These are phyloP conservation scores for Verticillium nonalfalfae DNA, from an alignment of 2,329 filamentous ascomycete genomes.

Conservation along the genomic window DNA sequence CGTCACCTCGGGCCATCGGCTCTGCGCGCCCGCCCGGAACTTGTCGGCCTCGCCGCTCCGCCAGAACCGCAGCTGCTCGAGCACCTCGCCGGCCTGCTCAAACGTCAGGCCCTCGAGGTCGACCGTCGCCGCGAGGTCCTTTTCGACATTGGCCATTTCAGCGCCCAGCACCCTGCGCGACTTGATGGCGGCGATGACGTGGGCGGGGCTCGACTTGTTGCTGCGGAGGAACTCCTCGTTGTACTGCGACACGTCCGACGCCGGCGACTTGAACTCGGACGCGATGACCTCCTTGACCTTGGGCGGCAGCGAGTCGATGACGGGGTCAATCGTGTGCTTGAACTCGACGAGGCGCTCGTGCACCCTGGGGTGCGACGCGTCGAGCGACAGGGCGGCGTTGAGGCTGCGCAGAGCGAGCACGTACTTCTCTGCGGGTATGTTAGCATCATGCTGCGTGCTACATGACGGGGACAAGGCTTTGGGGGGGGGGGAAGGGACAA, in stretches of 20 bases:
- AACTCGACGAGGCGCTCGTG: constrained; percentile 70
- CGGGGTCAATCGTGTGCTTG: constrained; percentile 52
- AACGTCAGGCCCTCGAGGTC: constrained; percentile 42
- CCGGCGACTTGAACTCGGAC: constrained; percentile 55
- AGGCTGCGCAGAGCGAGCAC: constrained; percentile 83
- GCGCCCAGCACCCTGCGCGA: constrained; percentile 53
- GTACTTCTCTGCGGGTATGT: constrained; percentile 62
- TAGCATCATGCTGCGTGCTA: constrained; percentile 16
- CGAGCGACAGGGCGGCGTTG: constrained; percentile 63
- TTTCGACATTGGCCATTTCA: constrained; percentile 50
- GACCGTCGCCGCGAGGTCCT: constrained; percentile 55
- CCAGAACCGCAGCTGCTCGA: constrained; percentile 40
- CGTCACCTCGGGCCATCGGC: constrained; percentile 45
- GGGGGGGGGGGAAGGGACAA: too few species aligned
- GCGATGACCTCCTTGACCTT: constrained; percentile 66
- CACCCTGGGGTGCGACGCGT: constrained; percentile 63
- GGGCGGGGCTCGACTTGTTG: constrained; percentile 54
- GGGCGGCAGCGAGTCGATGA: constrained; percentile 52
- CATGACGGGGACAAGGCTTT: neutral
- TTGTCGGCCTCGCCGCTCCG: constrained; percentile 38
- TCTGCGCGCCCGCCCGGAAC: constrained; percentile 41
- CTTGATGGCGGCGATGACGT: constrained; percentile 59
- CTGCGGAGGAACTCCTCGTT: constrained; percentile 61
- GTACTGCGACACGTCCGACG: constrained; percentile 42
- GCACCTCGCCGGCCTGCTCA: constrained; percentile 45